Evolutionary conservation across 257 asterid species (phyloP).

Genomic region (Solanum etuberosum): DNA sequence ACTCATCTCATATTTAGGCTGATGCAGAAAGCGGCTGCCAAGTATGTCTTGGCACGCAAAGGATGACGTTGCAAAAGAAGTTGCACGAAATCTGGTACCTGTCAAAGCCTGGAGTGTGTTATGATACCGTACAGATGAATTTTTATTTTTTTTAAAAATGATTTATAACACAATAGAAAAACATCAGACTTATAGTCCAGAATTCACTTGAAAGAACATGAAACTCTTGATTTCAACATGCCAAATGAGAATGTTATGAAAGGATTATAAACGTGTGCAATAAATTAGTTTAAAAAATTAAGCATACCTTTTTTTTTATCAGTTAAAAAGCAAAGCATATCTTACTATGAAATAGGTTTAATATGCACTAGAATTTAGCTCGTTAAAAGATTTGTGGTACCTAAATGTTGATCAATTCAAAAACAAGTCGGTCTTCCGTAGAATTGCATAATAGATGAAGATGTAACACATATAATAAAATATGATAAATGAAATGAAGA

Average conservation of each 20-base stretch:
- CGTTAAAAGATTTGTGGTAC: not conserved
- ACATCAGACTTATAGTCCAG: not conserved
- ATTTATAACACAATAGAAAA: not conserved
- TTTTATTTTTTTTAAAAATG: not conserved
- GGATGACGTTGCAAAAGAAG: slow-evolving; percentile 16
- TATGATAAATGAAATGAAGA: not conserved
- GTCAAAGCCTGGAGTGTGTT: not conserved
- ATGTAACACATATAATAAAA: not conserved
- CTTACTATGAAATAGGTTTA: not conserved
- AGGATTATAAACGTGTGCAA: not conserved
- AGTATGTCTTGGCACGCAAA: slow-evolving; percentile 23
- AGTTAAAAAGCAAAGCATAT: not conserved
- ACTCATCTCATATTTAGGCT: slow-evolving; percentile 13
- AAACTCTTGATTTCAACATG: not conserved
- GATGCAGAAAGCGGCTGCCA: slow-evolving; percentile 6
- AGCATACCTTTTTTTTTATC: not conserved
- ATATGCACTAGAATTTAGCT: not conserved
- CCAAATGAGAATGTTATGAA: not conserved
- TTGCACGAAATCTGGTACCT: slow-evolving; percentile 14
- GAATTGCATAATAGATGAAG: not conserved
- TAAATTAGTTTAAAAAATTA: not conserved
- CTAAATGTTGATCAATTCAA: not conserved
- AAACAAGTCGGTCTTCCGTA: not conserved
- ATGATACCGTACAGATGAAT: not conserved
- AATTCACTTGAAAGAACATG: not conserved